Evolutionary conservation across 768 basidiomycete genomes (phyloP), one percentile per base, ranked within the genome.

Genomic region (Psilocybe cubensis): DNA sequence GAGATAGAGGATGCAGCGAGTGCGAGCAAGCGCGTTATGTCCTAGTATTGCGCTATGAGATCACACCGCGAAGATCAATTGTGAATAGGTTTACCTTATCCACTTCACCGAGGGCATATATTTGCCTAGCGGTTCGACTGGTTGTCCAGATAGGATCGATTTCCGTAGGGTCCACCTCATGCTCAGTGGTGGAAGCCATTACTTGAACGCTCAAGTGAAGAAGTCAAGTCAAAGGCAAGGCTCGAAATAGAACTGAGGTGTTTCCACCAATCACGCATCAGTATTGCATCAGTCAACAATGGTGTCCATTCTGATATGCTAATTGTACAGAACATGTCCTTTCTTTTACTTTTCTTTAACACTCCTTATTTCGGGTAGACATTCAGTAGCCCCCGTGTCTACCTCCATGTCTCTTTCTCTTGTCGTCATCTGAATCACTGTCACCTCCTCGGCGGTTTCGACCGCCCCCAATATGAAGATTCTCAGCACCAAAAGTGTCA

Each of bases 101-200:
- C 41, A 92, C 91, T 69, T 87, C 85, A 21, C 88, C 86, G 8
- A 93, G 82, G 3, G 87, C 88, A 68, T 86, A 89, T 60, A 92
- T 92, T 69, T 92, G 91, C 54, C 88, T 79, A 29, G 90, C 88
- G 29, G 91, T 92, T 20, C 88, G 82, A 63, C 90, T 92, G 21
- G 88, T 88, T 3, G 82, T 83, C 89, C 90, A 93, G 56, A 92
- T 88, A 6, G 89, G 86, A 74, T 93, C 89, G 44, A 88, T 80
- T 29, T 86, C 84, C n/a, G 64, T 64, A 10, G 65, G 64, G 54
- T 75, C 73, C 35, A 65, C 45, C 24, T 76, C 75, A 56, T 65
- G 70, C 52, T 76, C 74, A 54, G 67, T 58, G 25, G 63, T 60
- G 50, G 67, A 63, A 45, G 66, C 52, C 71, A 74, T 73, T 52